These are phyloP conservation scores for Suillus alpinus DNA, from an alignment of 768 basidiomycete species.

Conservation along the genomic window DNA sequence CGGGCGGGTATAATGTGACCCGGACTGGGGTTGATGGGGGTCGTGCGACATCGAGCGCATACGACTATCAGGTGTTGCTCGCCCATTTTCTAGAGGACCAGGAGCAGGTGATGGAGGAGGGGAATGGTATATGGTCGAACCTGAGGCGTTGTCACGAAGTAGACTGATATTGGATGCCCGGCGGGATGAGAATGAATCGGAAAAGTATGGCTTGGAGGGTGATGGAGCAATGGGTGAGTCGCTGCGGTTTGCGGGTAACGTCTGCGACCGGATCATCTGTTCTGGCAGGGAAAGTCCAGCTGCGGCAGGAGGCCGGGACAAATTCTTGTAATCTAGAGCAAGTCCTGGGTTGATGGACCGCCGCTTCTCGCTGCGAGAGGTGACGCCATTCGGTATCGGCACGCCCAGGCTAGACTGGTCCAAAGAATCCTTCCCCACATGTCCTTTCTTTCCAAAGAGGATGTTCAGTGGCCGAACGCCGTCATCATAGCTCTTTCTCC, in stretches of 20 bases:
- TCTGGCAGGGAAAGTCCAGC: slow-evolving; percentile 20
- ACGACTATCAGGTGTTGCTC: slow-evolving; percentile 39
- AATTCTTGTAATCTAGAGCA: slow-evolving; percentile 29
- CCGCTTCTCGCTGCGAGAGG: slow-evolving; percentile 42
- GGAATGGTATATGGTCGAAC: slow-evolving; percentile 29
- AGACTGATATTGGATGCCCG: slow-evolving; percentile 24
- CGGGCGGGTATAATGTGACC: slow-evolving; percentile 1
- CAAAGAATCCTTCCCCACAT: slow-evolving; percentile 10
- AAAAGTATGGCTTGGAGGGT: slow-evolving; percentile 13
- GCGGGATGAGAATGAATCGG: slow-evolving; percentile 15
- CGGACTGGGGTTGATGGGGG: slow-evolving; percentile 8
- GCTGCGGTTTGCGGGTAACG: slow-evolving; percentile 20
- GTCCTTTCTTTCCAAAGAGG: slow-evolving; percentile 23
- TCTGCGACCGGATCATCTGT: slow-evolving; percentile 29
- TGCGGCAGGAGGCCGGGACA: slow-evolving; percentile 6
- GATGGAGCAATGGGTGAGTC: slow-evolving; percentile 23
- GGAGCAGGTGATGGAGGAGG: slow-evolving; percentile 39
- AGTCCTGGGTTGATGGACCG: slow-evolving; percentile 56
- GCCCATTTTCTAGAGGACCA: slow-evolving; percentile 22
- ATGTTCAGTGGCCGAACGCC: slow-evolving; percentile 39
- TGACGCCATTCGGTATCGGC: slow-evolving; percentile 28
- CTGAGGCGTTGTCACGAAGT: slow-evolving; percentile 26
- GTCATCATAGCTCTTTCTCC: slow-evolving; percentile 45
- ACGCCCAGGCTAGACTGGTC: slow-evolving; percentile 22
- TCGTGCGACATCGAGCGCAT: slow-evolving; percentile 37